Base-by-base conservation (phyloP, 1,139 yeast species). In the Sugiyamaella pinicola region DNA sequence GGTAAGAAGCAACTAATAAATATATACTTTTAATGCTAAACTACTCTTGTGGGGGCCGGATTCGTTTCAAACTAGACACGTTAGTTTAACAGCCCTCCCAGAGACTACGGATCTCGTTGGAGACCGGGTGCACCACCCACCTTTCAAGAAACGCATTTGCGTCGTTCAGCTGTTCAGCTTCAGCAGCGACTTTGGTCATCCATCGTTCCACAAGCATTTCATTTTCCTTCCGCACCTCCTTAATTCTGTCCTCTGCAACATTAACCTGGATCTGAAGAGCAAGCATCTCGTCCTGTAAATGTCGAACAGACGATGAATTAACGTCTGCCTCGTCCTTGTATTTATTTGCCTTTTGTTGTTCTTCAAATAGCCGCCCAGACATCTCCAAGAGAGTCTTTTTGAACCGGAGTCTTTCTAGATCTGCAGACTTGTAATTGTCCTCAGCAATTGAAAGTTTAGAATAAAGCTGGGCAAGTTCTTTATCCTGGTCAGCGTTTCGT, bases 261-360 rank as follows among this genome's bases (percentile, higher is more conserved):
- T 85, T 87, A 57, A 81, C 79, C 66, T 86, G 95, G 49, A 89
- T 83, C 62, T 83, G 87, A 49, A 79, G 71, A 22, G 88, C 80
- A 45, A 89, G 73, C 13, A 85, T 70, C 60, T 87, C 95, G 65
- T 88, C 95, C 59, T 86, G 85, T 40, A 85, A 71, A 13, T 78
- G 71, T 59, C 84, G 89, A 21, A 83, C 74, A 12, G 83, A 77
- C 57, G 78, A 77, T 51, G 67, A 55, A 48, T 63, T 53, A 31
- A 45, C 48, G 18, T 62, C 52, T 28, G 59, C 56, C 47, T 60
- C 60, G 21, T 61, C 60, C 31, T 47, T 61, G 54, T 68, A 61
- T 43, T 61, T 61, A 34, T 59, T 60, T 31, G 55, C 53, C 38
- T 38, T 47, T 33, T 13, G 22, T 21, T 35, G 48, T 24, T 38